Conservation (phyloP, 768 basidiomycete genomes). For the Coprinopsis marcescibilis region DNA sequence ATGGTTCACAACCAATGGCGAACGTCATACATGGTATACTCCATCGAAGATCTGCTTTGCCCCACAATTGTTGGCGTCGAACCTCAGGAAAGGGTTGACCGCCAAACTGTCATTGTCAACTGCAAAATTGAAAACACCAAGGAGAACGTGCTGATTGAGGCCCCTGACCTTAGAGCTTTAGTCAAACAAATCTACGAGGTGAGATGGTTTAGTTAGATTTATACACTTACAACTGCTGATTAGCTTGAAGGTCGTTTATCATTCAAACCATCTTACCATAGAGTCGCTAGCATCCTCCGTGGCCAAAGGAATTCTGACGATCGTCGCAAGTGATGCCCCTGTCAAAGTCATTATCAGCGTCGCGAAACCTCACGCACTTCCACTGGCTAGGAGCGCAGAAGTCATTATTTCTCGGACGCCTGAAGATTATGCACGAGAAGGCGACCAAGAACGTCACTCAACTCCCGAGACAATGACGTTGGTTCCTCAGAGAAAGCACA, state of each 20-base stretch:
- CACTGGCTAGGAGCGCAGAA: slow-evolving; percentile 59
- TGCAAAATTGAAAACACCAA: slow-evolving; percentile 24
- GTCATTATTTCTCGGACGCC: slow-evolving; percentile 50
- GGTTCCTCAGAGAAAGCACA: slow-evolving; percentile 11
- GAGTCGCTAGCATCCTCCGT: slow-evolving; percentile 63
- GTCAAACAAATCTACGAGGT: slow-evolving; percentile 33
- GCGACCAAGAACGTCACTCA: neutral
- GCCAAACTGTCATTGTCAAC: slow-evolving; percentile 53
- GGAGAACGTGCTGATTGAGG: slow-evolving; percentile 16
- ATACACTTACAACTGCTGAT: neutral
- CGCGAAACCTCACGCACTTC: slow-evolving; percentile 68
- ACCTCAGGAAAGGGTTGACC: slow-evolving; percentile 55
- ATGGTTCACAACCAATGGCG: slow-evolving; percentile 16
- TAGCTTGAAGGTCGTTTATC: slow-evolving; percentile 1
- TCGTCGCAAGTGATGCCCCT: slow-evolving; percentile 16
- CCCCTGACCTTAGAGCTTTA: slow-evolving; percentile 37
- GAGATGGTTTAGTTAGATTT: too few species aligned
- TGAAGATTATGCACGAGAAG: slow-evolving; percentile 24
- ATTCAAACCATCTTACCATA: slow-evolving; percentile 58
- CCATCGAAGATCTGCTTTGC: slow-evolving; percentile 39
- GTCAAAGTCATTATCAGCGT: slow-evolving; percentile 46
- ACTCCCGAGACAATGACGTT: neutral
- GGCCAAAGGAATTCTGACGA: slow-evolving; percentile 39
- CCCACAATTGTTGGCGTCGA: slow-evolving; percentile 63
- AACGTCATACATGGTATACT: slow-evolving; percentile 16